Evolutionary conservation across 441 rosid genomes (phyloP).

Genomic region (Biscutella laevigata): DNA sequence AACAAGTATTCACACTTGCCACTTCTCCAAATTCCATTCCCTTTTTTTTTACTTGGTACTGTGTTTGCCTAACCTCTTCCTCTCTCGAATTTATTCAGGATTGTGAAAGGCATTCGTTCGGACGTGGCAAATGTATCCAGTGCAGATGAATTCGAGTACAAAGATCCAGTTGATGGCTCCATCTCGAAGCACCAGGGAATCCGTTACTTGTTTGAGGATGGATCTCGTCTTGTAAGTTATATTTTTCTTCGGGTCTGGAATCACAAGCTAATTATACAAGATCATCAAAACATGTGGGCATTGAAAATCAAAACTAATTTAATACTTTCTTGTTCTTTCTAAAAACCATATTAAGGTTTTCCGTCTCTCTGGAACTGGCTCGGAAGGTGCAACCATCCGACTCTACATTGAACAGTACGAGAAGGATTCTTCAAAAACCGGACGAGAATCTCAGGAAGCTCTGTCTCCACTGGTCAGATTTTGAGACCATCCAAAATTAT

Average conservation of each 20-base stretch:
- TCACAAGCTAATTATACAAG: background rate
- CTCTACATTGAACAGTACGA: slow-evolving; percentile 94
- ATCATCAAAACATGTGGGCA: background rate
- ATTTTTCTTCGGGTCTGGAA: background rate
- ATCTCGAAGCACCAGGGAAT: slow-evolving; percentile 90
- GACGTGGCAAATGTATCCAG: slow-evolving; percentile 62
- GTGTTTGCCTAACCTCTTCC: background rate
- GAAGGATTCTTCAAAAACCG: slow-evolving; percentile 78
- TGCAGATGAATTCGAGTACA: slow-evolving; percentile 94
- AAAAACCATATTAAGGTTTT: slow-evolving; percentile 45
- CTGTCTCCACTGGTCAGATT: slow-evolving; percentile 74
- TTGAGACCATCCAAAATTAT: background rate
- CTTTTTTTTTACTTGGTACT: background rate
- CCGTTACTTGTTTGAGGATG: slow-evolving; percentile 88
- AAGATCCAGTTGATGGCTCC: slow-evolving; percentile 94
- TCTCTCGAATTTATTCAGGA: slow-evolving; percentile 33
- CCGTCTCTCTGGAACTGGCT: slow-evolving; percentile 98
- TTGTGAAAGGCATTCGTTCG: slow-evolving; percentile 51
- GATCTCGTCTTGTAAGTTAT: slow-evolving; percentile 78
- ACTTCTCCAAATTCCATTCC: background rate
- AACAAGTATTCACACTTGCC: slow-evolving; percentile 48
- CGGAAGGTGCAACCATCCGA: slow-evolving; percentile 96
- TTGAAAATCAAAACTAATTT: background rate
- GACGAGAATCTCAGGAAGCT: slow-evolving; percentile 85
- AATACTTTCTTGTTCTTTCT: background rate